phyloP scores from a whole-genome alignment of 306 rosid species.

The Vigna unguiculata region DNA sequence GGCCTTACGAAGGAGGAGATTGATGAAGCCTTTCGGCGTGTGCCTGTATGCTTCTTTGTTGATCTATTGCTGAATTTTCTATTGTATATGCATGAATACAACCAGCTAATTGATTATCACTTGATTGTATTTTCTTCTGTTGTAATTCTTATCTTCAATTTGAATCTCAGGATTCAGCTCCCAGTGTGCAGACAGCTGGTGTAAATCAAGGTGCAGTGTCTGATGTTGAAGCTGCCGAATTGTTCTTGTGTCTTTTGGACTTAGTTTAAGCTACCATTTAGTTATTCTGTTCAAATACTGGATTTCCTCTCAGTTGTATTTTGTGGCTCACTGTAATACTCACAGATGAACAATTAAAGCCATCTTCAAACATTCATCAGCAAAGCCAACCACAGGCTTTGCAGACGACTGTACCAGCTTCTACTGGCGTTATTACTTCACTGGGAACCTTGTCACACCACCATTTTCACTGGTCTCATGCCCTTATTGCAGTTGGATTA shows the following conservation, averaged over 20 bases:
- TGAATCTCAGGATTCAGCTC: conserved; percentile 66
- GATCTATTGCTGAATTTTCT: conserved; percentile 2
- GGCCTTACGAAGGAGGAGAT: conserved; percentile 95
- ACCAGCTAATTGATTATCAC: conserved; percentile 4
- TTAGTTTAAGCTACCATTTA: conserved; percentile 21
- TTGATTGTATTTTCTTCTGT: conserved; percentile 19
- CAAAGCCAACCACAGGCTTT: conserved; percentile 53
- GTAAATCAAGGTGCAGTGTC: conserved; percentile 63
- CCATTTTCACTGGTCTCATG: conserved; percentile 76
- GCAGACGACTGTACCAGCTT: conserved; percentile 58
- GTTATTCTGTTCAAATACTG: conserved; percentile 10
- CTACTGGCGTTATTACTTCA: conserved; percentile 44
- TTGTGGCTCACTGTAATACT: conserved; percentile 30
- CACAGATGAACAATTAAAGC: conserved; percentile 60
- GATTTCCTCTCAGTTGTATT: neutral
- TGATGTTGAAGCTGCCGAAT: conserved; percentile 16
- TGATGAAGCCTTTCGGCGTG: conserved; percentile 85
- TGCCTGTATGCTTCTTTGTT: conserved; percentile 62
- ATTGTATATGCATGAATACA: neutral
- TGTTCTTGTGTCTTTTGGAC: neutral
- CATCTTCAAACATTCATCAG: conserved; percentile 54
- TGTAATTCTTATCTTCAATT: conserved; percentile 13
- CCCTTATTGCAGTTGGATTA: conserved; percentile 70
- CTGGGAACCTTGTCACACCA: conserved; percentile 48
- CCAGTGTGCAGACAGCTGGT: conserved; percentile 59